Evolutionary conservation across 768 basidiomycete genomes (phyloP).

Genomic region (Pleurotus salmoneostramineus): DNA sequence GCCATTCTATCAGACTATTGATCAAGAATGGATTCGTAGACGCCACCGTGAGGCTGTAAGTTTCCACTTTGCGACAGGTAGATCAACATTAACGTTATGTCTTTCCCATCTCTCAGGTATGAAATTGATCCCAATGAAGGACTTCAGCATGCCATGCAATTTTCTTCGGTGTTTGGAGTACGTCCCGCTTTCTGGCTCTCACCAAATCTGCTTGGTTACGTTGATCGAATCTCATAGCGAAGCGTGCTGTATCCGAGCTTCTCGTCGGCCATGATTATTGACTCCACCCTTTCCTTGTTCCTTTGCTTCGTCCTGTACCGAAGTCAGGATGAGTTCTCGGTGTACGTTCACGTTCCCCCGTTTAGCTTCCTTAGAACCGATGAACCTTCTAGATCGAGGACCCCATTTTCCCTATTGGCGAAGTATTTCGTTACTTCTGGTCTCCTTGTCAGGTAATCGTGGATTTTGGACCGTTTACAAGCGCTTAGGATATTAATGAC

Average conservation of each 20-base stretch:
- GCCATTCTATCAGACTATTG: not conserved
- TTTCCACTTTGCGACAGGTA: not conserved
- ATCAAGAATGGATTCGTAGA: not conserved
- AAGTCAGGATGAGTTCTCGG: not conserved
- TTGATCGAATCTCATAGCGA: not conserved
- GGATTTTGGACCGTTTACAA: not conserved
- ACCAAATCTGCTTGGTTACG: not conserved
- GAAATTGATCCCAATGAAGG: not conserved
- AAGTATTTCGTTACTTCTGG: not conserved
- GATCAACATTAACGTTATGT: too few relatives aligned
- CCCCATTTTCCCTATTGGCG: not conserved
- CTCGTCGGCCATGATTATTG: not conserved
- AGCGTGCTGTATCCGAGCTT: not conserved
- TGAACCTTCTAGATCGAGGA: not conserved
- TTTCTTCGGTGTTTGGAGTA: not conserved
- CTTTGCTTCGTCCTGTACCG: not conserved
- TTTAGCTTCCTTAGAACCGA: not conserved
- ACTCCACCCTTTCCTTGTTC: not conserved
- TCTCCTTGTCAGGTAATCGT: not conserved
- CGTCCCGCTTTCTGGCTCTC: not conserved
- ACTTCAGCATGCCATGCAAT: not conserved
- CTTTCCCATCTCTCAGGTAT: not conserved
- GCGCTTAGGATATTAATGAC: not conserved
- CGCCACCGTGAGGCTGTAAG: not conserved
- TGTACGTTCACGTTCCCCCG: not conserved